Conservation (phyloP, 1,139 yeast genomes). For the Arxiozyma slooffiae region DNA sequence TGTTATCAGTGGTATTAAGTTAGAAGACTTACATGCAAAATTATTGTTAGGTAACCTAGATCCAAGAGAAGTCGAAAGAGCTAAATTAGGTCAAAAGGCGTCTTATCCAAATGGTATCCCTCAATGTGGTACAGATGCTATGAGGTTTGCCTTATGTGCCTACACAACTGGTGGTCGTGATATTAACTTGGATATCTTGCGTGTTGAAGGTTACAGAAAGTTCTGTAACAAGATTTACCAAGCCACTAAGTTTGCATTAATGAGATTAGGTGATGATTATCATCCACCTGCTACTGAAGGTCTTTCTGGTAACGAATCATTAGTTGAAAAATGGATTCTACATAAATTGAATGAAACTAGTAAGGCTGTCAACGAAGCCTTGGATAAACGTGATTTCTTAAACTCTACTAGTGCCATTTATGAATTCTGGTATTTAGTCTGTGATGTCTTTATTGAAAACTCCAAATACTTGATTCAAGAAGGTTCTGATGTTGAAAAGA, state of each 20-base stretch:
- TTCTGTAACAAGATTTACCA: constrained; percentile 99
- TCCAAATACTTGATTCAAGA: constrained; percentile 86
- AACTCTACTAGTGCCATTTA: constrained; percentile 80
- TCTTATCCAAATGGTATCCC: constrained; percentile 97
- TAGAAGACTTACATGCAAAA: constrained; percentile 72
- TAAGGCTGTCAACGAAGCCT: constrained; percentile 49
- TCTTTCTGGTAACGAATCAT: constrained; percentile 70
- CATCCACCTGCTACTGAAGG: constrained; percentile 58
- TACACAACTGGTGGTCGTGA: constrained; percentile 98
- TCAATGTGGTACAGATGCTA: constrained; percentile 98
- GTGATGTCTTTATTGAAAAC: constrained; percentile 97
- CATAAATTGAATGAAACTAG: constrained; percentile 72
- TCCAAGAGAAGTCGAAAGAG: constrained; percentile 78
- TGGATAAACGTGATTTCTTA: constrained; percentile 82
- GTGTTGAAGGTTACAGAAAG: constrained; percentile 98
- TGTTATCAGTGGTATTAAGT: constrained; percentile 78
- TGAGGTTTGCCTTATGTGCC: constrained; percentile 96
- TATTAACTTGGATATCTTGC: constrained; percentile 86
- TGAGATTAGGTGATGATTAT: constrained; percentile 85
- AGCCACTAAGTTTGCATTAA: constrained; percentile 92
- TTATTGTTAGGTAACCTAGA: constrained; percentile 76
- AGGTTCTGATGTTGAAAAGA: constrained; percentile 74
- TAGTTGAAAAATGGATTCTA: constrained; percentile 94
- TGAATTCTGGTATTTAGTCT: constrained; percentile 89
- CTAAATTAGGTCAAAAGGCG: constrained; percentile 76